Percentiles rank a stretch among this genome's conserved stretches.
These are phyloP conservation scores for Delphinella strobiligena DNA, from an alignment of 2,329 filamentous ascomycete species.

Conservation along the genomic window DNA sequence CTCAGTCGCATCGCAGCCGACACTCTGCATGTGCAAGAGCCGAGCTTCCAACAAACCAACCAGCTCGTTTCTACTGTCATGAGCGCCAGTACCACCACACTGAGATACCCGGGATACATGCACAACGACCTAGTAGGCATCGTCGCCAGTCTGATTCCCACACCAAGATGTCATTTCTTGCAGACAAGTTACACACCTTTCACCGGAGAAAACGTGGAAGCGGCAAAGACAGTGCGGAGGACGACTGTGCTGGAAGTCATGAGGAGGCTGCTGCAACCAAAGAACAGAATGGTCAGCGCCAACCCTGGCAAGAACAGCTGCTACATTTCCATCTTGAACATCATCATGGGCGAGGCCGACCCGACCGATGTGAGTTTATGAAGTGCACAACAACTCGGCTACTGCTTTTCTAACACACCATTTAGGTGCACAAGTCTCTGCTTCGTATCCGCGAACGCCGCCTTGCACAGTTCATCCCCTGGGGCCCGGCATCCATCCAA, in stretches of 20 bases:
- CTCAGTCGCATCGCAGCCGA: conserved; percentile 89
- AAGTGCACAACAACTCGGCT: too few relatives aligned
- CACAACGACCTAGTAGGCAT: conserved; percentile 98
- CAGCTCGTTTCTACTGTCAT: conserved; percentile 94
- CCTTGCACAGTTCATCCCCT: conserved; percentile 92
- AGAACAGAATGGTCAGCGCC: conserved; percentile 98
- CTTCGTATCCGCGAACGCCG: conserved; percentile 89
- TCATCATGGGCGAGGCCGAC: conserved; percentile 97
- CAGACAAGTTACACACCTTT: conserved; percentile 99
- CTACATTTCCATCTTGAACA: conserved; percentile 97
- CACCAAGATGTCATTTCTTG: conserved; percentile 91
- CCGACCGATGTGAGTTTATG: conserved; percentile 63
- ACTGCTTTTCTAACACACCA: not conserved
- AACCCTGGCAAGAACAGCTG: conserved; percentile 93
- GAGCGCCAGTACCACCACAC: conserved; percentile 92
- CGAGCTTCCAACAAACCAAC: conserved; percentile 94
- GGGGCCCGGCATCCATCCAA: conserved; percentile 95
- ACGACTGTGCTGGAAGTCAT: conserved; percentile 97
- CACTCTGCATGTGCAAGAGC: conserved; percentile 84
- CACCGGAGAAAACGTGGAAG: conserved; percentile 88
- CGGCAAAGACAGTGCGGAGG: conserved; percentile 94
- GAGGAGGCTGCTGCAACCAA: conserved; percentile 86
- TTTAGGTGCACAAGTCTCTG: conserved; percentile 80
- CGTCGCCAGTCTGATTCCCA: conserved; percentile 88
- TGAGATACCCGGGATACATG: conserved; percentile 98